These are phyloP conservation scores for Raddia guianensis DNA, from an alignment of 176 grass and related monocot genomes.

Conservation along the genomic window DNA sequence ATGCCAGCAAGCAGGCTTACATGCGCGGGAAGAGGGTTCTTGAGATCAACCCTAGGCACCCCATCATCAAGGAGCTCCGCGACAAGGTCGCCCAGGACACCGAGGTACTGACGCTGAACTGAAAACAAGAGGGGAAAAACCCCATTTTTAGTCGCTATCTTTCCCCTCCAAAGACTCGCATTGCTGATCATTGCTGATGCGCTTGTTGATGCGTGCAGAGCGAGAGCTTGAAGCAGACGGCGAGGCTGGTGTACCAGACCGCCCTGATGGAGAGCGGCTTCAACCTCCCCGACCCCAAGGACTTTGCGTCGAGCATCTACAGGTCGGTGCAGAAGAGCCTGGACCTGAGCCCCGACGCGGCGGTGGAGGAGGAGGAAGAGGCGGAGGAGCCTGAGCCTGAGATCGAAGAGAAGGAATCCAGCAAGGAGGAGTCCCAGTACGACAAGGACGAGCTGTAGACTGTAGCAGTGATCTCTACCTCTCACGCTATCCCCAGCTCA, in stretches of 20 bases:
- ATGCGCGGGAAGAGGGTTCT: slow-evolving; percentile 92
- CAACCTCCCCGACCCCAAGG: slow-evolving; percentile 75
- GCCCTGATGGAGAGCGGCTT: slow-evolving; percentile 98
- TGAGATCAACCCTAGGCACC: slow-evolving; percentile 93
- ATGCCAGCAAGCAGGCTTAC: slow-evolving; percentile 86
- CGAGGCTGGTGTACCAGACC: slow-evolving; percentile 82
- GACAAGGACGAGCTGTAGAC: slow-evolving; percentile 82
- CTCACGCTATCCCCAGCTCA: not conserved
- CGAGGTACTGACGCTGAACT: slow-evolving; percentile 39
- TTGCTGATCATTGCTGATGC: not conserved
- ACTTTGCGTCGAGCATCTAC: slow-evolving; percentile 90
- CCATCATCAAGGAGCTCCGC: slow-evolving; percentile 94
- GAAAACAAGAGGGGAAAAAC: too few relatives aligned
- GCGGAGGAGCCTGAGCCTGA: slow-evolving; percentile 62
- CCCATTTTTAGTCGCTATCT: not conserved
- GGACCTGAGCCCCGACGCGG: slow-evolving; percentile 65
- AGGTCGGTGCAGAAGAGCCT: slow-evolving; percentile 93
- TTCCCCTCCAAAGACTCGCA: not conserved
- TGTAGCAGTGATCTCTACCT: not conserved
- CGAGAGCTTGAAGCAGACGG: slow-evolving; percentile 70
- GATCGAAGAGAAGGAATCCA: slow-evolving; percentile 60
- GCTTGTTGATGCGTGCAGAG: slow-evolving; percentile 29
- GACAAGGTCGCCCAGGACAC: slow-evolving; percentile 82
- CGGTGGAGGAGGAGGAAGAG: slow-evolving; percentile 81
- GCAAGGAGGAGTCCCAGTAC: slow-evolving; percentile 43